phyloP scores from a whole-genome alignment of 106 monocot genomes.

The Chionographis japonica region DNA sequence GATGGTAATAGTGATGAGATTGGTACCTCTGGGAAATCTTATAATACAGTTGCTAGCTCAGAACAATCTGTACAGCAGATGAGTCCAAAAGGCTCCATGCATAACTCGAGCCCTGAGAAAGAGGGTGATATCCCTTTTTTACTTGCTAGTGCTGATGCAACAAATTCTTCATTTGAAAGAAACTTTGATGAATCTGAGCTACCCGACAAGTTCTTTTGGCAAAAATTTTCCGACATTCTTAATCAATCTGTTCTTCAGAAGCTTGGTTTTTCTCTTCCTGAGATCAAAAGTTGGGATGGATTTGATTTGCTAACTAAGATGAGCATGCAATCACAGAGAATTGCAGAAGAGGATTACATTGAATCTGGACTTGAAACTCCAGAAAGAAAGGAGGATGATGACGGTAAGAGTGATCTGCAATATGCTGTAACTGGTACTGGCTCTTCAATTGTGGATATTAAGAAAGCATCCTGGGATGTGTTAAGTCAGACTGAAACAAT shows the following conservation, averaged over 20 bases:
- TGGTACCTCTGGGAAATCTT: slow-evolving; percentile 7
- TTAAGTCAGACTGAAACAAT: slow-evolving; percentile 75
- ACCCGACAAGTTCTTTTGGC: slow-evolving; percentile 72
- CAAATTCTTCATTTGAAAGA: slow-evolving; percentile 11
- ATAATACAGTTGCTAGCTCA: slow-evolving; percentile 7
- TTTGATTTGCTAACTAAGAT: slow-evolving; percentile 62
- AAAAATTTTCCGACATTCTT: slow-evolving; percentile 38
- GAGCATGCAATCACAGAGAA: slow-evolving; percentile 43
- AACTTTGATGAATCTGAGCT: slow-evolving; percentile 8
- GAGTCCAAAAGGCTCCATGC: slow-evolving; percentile 3
- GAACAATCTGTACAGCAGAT: slow-evolving; percentile 15
- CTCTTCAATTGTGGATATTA: slow-evolving; percentile 54
- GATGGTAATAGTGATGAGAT: slow-evolving; percentile 7
- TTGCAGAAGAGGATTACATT: slow-evolving; percentile 73
- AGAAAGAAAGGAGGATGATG: slow-evolving; percentile 20
- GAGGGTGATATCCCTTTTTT: slow-evolving; percentile 4
- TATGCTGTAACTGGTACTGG: slow-evolving; percentile 3
- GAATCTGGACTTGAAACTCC: slow-evolving; percentile 76
- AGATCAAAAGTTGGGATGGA: slow-evolving; percentile 43
- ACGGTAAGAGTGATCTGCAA: slow-evolving; percentile 9
- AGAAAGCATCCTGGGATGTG: slow-evolving; percentile 59
- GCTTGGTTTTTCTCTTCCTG: slow-evolving; percentile 74
- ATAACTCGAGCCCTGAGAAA: slow-evolving; percentile 1
- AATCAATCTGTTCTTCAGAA: slow-evolving; percentile 47
- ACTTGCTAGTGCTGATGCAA: slow-evolving; percentile 5